These are phyloP conservation scores for Vitis rotundifolia DNA, from an alignment of 164 flowering plant species.

Conservation along the genomic window DNA sequence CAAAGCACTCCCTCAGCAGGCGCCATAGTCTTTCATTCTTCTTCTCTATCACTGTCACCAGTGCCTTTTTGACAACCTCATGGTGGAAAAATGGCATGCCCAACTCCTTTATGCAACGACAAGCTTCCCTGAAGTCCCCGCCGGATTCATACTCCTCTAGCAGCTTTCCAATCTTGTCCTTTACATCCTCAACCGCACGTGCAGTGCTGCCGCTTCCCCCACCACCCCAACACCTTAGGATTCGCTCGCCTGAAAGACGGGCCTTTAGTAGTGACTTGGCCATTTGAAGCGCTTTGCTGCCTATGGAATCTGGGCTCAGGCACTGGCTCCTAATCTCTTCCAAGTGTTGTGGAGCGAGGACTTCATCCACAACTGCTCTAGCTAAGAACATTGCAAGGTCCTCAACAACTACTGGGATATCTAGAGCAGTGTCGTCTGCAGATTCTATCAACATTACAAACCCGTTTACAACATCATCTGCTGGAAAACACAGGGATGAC, in stretches of 20 bases:
- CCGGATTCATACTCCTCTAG: slow-evolving; percentile 79
- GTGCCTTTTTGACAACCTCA: slow-evolving; percentile 77
- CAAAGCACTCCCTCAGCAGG: slow-evolving; percentile 46
- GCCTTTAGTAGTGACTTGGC: slow-evolving; percentile 62
- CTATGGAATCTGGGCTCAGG: slow-evolving; percentile 39
- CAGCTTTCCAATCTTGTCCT: slow-evolving; percentile 60
- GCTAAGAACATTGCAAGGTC: slow-evolving; percentile 84
- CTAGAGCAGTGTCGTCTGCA: slow-evolving; percentile 81
- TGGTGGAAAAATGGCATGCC: slow-evolving; percentile 87
- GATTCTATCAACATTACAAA: slow-evolving; percentile 67
- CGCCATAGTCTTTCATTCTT: slow-evolving; percentile 54
- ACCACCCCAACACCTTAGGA: slow-evolving; percentile 38
- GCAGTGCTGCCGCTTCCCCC: slow-evolving; percentile 56
- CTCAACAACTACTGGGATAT: slow-evolving; percentile 62
- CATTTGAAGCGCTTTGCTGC: slow-evolving; percentile 61
- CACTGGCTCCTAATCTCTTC: slow-evolving; percentile 61
- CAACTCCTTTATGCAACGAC: slow-evolving; percentile 65
- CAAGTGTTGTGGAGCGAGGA: slow-evolving; percentile 66
- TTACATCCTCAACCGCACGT: slow-evolving; percentile 67
- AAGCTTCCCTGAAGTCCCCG: slow-evolving; percentile 68
- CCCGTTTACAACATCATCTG: slow-evolving; percentile 67
- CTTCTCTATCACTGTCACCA: slow-evolving; percentile 62
- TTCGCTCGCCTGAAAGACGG: slow-evolving; percentile 43
- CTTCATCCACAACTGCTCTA: slow-evolving; percentile 85
- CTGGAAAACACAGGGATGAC: slow-evolving; percentile 58